Evolutionary conservation across 169 alveolate genomes (phyloP).

Genomic region (Condylostoma magnum): DNA sequence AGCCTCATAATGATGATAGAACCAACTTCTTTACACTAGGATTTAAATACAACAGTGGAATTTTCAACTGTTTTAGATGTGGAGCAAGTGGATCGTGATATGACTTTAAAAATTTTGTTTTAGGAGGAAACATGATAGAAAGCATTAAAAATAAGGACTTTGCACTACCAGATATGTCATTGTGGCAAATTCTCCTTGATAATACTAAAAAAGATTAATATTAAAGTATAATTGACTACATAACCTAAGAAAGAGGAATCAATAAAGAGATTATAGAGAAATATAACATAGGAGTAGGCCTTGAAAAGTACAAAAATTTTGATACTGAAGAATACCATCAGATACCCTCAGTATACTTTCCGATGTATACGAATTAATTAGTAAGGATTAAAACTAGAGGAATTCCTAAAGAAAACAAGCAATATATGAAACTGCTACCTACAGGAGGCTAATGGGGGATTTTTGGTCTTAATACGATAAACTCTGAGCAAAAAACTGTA

Average conservation of each 20-base stretch:
- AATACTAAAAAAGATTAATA: not conserved
- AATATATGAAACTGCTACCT: conserved; percentile 84
- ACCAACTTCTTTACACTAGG: conserved; percentile 49
- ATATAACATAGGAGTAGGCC: conserved; percentile 84
- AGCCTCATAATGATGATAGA: conserved; percentile 57
- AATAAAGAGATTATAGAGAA: conserved; percentile 65
- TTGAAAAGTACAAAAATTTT: conserved; percentile 57
- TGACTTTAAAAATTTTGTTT: conserved; percentile 38
- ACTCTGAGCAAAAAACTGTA: conserved; percentile 54
- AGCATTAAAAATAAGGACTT: not conserved
- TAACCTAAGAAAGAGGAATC: conserved; percentile 77
- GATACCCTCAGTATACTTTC: conserved; percentile 56
- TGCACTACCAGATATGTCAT: not conserved
- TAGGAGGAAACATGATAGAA: conserved; percentile 14
- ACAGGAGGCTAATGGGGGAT: conserved; percentile 89
- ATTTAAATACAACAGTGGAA: conserved; percentile 47
- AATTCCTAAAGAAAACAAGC: conserved; percentile 75
- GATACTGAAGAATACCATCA: conserved; percentile 60
- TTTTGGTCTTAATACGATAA: conserved; percentile 88
- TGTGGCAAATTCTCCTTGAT: not conserved
- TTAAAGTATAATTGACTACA: conserved; percentile 66
- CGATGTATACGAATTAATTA: conserved; percentile 48
- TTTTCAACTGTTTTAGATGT: conserved; percentile 68
- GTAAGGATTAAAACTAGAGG: conserved; percentile 66
- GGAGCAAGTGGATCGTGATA: conserved; percentile 49